Conservation (phyloP, 345 rosid genomes). For the Aquilaria yunnanensis region DNA sequence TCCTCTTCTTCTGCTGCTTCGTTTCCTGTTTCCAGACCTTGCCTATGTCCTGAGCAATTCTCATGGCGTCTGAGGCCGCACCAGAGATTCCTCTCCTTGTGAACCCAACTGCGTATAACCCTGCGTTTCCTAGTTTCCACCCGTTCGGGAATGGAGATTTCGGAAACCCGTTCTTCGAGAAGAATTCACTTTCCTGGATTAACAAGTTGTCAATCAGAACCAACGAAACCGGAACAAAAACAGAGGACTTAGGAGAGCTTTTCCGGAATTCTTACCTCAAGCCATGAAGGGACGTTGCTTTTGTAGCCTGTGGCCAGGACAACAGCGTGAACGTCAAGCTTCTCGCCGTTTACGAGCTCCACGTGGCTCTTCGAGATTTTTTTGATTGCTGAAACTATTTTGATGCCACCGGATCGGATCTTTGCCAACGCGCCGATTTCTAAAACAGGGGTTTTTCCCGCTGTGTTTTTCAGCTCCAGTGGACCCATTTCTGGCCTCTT, state of each 20-base stretch:
- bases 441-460: conserved; percentile 82
- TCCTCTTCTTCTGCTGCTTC: conserved; percentile 45
- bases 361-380: conserved; percentile 42
- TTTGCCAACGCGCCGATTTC: conserved; percentile 69
- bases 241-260: conserved; percentile 7
- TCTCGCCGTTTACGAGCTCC: conserved; percentile 57
- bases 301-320: conserved; percentile 86
- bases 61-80: conserved; percentile 69
- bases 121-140: conserved; percentile 69
- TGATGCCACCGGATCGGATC: conserved; percentile 65
- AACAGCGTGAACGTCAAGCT: conserved; percentile 55
- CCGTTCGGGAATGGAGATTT: conserved; percentile 60
- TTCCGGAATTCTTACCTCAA: conserved; percentile 40
- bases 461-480: conserved; percentile 45
- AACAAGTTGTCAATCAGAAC: conserved; percentile 8
- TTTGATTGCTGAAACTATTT: conserved; percentile 67
- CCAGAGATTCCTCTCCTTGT: conserved; percentile 88
- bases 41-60: conserved; percentile 72
- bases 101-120: conserved; percentile 91
- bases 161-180: conserved; percentile 68
- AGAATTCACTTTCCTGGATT: conserved; percentile 72
- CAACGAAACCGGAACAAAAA: background rate
- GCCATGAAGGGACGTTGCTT: conserved; percentile 94
- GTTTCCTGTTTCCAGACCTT: conserved; percentile 77
- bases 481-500: conserved; percentile 75